Percentiles rank a stretch among this genome's conserved stretches.
These are phyloP conservation scores for Colletotrichum caudatum DNA, from an alignment of 2,329 filamentous ascomycete genomes.

Conservation along the genomic window DNA sequence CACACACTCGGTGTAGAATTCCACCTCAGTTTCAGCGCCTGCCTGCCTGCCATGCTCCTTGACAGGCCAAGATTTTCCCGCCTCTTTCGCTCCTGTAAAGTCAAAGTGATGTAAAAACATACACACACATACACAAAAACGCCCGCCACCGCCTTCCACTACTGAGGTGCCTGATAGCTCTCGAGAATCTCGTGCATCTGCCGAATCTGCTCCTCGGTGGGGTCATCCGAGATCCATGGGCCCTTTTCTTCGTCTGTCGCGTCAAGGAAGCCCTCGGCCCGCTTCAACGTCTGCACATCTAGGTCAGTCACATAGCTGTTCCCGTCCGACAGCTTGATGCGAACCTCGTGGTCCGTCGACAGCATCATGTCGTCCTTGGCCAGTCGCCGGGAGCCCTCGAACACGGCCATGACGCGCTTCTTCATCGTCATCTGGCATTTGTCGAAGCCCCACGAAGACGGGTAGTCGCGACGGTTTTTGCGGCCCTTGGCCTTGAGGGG, in stretches of 20 bases:
- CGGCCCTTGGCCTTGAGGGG: constrained; percentile 72
- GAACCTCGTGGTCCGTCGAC: constrained; percentile 92
- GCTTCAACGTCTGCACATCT: constrained; percentile 88
- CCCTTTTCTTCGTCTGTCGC: constrained; percentile 91
- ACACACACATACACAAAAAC: background rate
- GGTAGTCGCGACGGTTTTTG: constrained; percentile 94
- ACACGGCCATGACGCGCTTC: constrained; percentile 94
- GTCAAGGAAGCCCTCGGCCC: constrained; percentile 84
- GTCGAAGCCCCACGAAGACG: constrained; percentile 91
- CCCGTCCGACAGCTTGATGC: constrained; percentile 80
- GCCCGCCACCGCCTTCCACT: constrained; percentile 13
- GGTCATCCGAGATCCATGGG: constrained; percentile 81
- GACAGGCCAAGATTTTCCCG: background rate
- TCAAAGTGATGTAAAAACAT: background rate
- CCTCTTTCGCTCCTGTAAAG: constrained; percentile 13
- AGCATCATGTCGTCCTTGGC: constrained; percentile 99
- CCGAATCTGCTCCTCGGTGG: constrained; percentile 70
- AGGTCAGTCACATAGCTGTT: constrained; percentile 91
- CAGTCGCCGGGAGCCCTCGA: constrained; percentile 86
- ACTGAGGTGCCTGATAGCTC: constrained; percentile 43
- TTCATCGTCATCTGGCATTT: constrained; percentile 97
- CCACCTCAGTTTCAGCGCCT: constrained; percentile 3
- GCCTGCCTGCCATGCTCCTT: constrained; percentile 9
- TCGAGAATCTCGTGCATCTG: constrained; percentile 67
- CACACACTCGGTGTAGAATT: constrained; percentile 4